Conservation (phyloP, 306 rosid species). For the Begonia masoniana region DNA sequence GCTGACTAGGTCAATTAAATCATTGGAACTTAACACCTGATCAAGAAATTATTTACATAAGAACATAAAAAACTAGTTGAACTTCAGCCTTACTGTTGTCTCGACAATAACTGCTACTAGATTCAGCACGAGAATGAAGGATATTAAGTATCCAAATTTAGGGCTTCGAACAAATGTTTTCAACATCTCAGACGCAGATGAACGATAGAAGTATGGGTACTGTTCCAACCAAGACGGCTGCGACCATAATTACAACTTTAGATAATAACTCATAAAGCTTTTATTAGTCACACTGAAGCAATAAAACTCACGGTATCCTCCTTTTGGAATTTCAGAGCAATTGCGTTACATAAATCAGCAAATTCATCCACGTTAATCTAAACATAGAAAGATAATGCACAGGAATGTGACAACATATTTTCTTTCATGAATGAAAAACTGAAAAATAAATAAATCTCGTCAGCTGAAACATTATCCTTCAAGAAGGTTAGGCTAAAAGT, state of each 20-base stretch:
- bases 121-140: conserved; percentile 67
- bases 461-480: too few relatives aligned
- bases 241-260: conserved; percentile 10
- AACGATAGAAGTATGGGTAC: conserved; percentile 38
- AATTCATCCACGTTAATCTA: conserved; percentile 83
- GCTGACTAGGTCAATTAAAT: too few relatives aligned
- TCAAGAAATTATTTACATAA: too few relatives aligned
- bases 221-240: conserved; percentile 71
- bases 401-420: background rate
- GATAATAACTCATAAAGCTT: background rate
- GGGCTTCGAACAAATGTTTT: conserved; percentile 59
- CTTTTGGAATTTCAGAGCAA: conserved; percentile 69
- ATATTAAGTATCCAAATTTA: conserved; percentile 72
- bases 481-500: too few relatives aligned
- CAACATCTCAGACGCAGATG: conserved; percentile 40
- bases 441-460: too few relatives aligned
- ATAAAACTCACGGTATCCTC: conserved; percentile 58
- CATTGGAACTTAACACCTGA: too few relatives aligned
- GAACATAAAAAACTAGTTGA: conserved; percentile 3
- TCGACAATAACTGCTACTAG: conserved; percentile 70
- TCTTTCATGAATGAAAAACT: background rate
- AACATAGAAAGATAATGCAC: conserved; percentile 5
- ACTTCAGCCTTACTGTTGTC: conserved; percentile 68
- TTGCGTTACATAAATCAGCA: conserved; percentile 88
- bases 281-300: conserved; percentile 10